Evolutionary conservation across 2,329 filamentous ascomycete genomes (phyloP).

Genomic region (Lasiodiplodia citricola): DNA sequence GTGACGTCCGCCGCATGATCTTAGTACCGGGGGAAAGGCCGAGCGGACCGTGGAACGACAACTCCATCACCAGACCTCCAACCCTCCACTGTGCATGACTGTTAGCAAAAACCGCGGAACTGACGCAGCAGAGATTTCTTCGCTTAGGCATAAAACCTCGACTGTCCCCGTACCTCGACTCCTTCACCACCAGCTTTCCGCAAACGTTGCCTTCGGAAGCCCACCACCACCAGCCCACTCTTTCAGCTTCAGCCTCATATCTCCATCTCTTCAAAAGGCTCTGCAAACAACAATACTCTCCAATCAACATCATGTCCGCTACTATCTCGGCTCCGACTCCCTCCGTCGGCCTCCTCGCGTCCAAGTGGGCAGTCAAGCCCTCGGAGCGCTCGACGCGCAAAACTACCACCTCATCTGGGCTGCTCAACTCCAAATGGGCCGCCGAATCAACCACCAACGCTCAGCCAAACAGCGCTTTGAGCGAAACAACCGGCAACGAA

Average conservation of each 20-base stretch:
- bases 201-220: neutral
- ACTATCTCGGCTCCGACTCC: neutral
- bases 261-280: neutral
- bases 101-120: neutral
- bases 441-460: neutral
- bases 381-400: neutral
- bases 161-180: neutral
- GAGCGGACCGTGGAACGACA: neutral
- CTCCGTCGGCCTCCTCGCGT: neutral
- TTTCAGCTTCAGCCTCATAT: neutral
- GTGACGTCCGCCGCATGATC: neutral
- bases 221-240: neutral
- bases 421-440: neutral
- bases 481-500: neutral
- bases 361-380: neutral
- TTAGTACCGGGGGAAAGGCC: neutral
- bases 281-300: neutral
- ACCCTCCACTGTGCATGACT: neutral
- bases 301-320: neutral
- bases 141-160: neutral
- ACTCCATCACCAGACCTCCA: neutral
- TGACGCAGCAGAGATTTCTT: neutral
- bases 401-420: constrained; percentile 17
- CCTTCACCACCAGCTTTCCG: neutral
- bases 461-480: neutral